phyloP scores from a whole-genome alignment of 2,329 filamentous ascomycete genomes.

The Ophiognomonia clavigignenti-juglandacearum region DNA sequence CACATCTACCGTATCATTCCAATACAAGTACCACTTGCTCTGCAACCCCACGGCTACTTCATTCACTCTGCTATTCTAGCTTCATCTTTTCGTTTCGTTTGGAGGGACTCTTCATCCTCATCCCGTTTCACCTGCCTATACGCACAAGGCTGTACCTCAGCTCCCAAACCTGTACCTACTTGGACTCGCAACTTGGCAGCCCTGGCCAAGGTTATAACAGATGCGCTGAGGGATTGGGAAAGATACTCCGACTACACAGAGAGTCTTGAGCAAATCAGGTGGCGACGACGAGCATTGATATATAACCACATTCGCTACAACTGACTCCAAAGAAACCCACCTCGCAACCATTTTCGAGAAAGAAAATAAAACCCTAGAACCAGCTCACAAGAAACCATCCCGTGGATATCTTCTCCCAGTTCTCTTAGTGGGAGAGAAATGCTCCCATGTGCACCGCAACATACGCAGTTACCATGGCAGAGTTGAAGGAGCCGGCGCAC shows the following conservation, averaged over 20 bases:
- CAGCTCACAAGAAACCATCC: background rate
- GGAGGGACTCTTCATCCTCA: conserved; percentile 18
- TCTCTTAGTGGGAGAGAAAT: conserved; percentile 31
- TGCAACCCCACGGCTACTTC: conserved; percentile 31
- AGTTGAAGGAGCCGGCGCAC: conserved; percentile 56
- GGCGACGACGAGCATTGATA: conserved; percentile 11
- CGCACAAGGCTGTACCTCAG: conserved; percentile 6
- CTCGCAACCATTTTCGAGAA: too few species aligned
- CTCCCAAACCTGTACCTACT: conserved; percentile 8
- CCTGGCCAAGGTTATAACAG: conserved; percentile 6
- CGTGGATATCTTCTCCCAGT: background rate
- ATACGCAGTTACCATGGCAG: conserved; percentile 59
- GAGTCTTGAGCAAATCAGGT: conserved; percentile 3
- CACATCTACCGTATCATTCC: conserved; percentile 43
- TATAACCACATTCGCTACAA: background rate
- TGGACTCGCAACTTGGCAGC: conserved; percentile 4
- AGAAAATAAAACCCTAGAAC: conserved; percentile 7
- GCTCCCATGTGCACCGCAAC: conserved; percentile 59
- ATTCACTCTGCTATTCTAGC: conserved; percentile 25
- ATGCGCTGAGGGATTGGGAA: conserved; percentile 4
- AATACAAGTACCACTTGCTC: conserved; percentile 45
- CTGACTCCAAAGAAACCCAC: too few species aligned
- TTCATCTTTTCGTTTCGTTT: conserved; percentile 23
- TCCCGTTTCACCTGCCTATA: conserved; percentile 9
- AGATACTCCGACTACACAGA: conserved; percentile 4